Base-by-base conservation (phyloP, 495 filamentous ascomycete genomes). In the Podospora tetraspora region DNA sequence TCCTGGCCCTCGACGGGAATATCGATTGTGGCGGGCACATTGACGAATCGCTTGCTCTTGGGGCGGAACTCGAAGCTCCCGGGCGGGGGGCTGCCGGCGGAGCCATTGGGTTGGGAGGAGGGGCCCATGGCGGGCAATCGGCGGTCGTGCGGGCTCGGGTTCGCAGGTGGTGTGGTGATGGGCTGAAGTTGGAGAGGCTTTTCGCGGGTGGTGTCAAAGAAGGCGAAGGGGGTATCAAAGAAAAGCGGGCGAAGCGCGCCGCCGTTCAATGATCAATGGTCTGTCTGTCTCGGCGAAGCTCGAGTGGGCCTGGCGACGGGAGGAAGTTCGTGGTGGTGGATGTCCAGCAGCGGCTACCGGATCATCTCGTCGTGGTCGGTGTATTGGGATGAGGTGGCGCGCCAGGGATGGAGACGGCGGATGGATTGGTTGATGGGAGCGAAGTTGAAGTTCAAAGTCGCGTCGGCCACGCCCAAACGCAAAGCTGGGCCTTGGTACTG, bases 21-120 rank as follows among this genome's bases (percentile, higher is more conserved):
- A 74, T 97, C 94, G 78, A 97, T 94, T 63, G 90, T 89, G 25
- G 87, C 84, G 32, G 93, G 92, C 59, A 97, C 96, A 75, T 97
- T 92, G 64, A 90, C 89, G 81, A 97, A 99, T 70, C 95, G 80
- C 65, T 79, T 81, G 78, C 79, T 81, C 59, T 75, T 72, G 11
- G 76, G 73, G 12, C 66, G 59, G 67, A 67, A 70, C 66, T 76
- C 68, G 27, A n/a, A 52, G 43, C 43, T 52, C 71, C 66, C 23
- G 68, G 73, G 61, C 77, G 74, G 52, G 57, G 30, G 59, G 68
- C 73, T 73, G 57, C 70, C 70, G 27, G 72, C 56, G 32, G 37
- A 22, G 63, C 75, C 75, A 65, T 77, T 74, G 58, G 66, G 25
- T 23, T 79, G 72, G 64, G 76, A 74, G 0, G 43, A 52, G 43